Conservation (phyloP, 179 eudicot species). For the Silene vulgaris region DNA sequence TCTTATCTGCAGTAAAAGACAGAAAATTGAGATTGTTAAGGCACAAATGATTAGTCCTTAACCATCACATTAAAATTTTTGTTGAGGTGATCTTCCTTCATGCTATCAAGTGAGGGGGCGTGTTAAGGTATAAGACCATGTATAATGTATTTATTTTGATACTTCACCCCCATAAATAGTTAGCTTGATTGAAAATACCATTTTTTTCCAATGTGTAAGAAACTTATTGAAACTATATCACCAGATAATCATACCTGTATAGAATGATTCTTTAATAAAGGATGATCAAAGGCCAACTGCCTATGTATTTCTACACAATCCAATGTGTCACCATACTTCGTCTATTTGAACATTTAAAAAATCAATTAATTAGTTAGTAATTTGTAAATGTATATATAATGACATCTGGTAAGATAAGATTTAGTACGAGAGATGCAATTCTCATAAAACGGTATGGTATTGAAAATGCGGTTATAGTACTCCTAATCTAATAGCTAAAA, state of each 20-base stretch:
- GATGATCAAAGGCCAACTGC: constrained; percentile 32
- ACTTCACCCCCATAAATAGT: neutral
- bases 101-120: no score
- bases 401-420: no score
- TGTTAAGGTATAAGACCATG: no score
- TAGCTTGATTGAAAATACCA: neutral
- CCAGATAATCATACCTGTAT: constrained; percentile 16
- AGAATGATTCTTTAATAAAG: constrained; percentile 23
- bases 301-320: constrained; percentile 31
- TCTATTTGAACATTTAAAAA: neutral
- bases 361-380: no score
- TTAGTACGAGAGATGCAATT: neutral
- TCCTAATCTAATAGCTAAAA: no score
- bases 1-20: constrained; percentile 23
- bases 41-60: neutral
- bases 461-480: no score
- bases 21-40: neutral
- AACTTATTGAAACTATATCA: neutral
- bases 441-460: neutral
- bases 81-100: no score
- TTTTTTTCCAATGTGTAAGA: no score
- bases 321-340: constrained; percentile 22
- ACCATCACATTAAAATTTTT: no score
- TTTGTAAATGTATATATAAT: no score
- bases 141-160: neutral